Base-by-base conservation (phyloP, 176 grass and related monocot genomes). In the Raddia distichophylla region DNA sequence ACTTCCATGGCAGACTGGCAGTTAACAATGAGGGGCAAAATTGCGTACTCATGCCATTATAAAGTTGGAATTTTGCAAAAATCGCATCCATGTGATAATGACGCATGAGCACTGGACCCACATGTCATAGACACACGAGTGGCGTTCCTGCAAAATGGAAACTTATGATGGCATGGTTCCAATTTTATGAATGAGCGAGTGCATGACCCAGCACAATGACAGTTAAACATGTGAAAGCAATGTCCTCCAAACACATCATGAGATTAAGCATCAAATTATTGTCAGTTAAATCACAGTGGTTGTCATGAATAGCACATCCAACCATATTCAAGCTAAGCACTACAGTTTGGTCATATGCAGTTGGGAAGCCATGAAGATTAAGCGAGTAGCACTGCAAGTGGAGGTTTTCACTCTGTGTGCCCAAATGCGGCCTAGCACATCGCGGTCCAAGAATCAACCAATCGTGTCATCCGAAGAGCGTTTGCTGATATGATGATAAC, bases 141-240 rank as follows among this genome's bases (percentile, higher is more conserved):
- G 27, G 27, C 27, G 27, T 27, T 27, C 27, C 27, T 27, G 27
- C 27, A 27, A 27, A 27, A 27, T 27, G 27, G 27, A 27, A 27
- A 27, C 27, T 27, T 27, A 27, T 27, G 27, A 27, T 27, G 27
- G 27, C 27, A 27, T 27, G 27, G 27, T 27, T 27, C 0, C 27
- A 27, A 27, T 27, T 27, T 27, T 27, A 58, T 40, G 3, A 11
- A 64, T 6, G 49, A 42, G 27, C 34, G 27, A 16, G 35, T 2
- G 15, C 35, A 56, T 79, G 44, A 56, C 47, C 50, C 40, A 55
- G 10, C 34, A 16, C 17, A 10, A 12, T 5, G 19, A 8, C 59
- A 64, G 51, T 80, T 80, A 58, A 69, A 58, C 65, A 80, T 69
- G 8, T 22, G 8, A 59, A 70, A 69, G 14, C 78, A 69, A 57